Conservation (phyloP, 106 monocot species). For the Triglochin maritima region DNA sequence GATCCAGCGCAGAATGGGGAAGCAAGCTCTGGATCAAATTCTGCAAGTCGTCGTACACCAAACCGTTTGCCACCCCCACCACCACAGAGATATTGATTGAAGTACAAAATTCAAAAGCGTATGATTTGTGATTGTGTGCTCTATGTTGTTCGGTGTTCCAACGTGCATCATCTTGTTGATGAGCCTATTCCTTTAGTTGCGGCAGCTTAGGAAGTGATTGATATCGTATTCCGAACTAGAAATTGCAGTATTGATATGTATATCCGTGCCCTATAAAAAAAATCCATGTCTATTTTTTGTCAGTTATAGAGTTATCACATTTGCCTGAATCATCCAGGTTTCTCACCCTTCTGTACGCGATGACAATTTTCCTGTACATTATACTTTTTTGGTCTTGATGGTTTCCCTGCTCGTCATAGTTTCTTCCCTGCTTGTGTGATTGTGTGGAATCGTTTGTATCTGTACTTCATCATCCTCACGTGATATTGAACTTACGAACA, state of each 20-base stretch:
- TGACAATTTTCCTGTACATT: no score
- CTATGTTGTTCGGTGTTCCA: constrained; percentile 1
- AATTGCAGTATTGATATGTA: background rate
- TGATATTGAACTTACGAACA: no score
- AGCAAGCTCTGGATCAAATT: constrained; percentile 34
- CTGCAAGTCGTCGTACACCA: constrained; percentile 77
- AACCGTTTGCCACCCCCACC: constrained; percentile 79
- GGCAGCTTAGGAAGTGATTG: background rate
- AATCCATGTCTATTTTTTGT: constrained; percentile 2
- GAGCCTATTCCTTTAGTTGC: background rate
- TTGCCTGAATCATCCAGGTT: no score
- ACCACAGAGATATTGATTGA: constrained; percentile 19
- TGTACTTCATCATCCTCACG: no score
- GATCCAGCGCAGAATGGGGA: constrained; percentile 62
- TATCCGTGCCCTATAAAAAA: background rate
- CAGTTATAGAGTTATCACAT: background rate
- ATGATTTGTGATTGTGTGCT: background rate
- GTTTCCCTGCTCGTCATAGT: no score
- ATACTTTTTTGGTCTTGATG: no score
- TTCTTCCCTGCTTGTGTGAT: no score
- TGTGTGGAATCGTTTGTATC: no score
- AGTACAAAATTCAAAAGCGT: background rate
- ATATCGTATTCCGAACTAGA: background rate
- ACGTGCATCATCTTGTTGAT: background rate
- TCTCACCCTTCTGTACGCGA: no score